phyloP scores from a whole-genome alignment of 108 stramenopile genomes.

The Asterionellopsis glacialis region DNA sequence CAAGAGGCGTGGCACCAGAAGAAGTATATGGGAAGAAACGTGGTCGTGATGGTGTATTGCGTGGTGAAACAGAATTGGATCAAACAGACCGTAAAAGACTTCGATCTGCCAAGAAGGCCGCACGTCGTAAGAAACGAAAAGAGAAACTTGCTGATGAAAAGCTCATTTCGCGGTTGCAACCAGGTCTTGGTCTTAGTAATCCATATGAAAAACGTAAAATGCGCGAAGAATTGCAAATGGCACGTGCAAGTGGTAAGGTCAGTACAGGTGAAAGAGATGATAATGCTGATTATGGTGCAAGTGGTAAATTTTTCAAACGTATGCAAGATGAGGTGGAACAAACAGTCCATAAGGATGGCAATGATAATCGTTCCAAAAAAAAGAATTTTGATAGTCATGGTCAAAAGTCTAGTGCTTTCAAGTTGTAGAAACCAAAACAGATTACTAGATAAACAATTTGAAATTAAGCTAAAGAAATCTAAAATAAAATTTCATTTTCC shows the following conservation, averaged over 20 bases:
- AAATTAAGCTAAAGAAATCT: too few relatives aligned
- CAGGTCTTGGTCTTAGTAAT: constrained; percentile 91
- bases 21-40: constrained; percentile 88
- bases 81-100: constrained; percentile 86
- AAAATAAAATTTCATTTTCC: too few relatives aligned
- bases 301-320: constrained; percentile 85
- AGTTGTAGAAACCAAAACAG: constrained; percentile 14
- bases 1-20: constrained; percentile 90
- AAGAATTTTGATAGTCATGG: constrained; percentile 13
- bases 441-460: too few relatives aligned
- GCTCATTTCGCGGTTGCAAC: constrained; percentile 83
- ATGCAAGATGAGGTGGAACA: constrained; percentile 82
- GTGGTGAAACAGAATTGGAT: constrained; percentile 85
- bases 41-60: constrained; percentile 83
- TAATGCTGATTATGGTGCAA: constrained; percentile 78
- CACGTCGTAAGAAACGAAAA: constrained; percentile 84
- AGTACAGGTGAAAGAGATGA: constrained; percentile 58
- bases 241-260: constrained; percentile 81
- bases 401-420: constrained; percentile 34
- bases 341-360: constrained; percentile 35
- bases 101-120: constrained; percentile 86
- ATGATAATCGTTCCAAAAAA: background rate
- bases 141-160: constrained; percentile 85
- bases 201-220: constrained; percentile 91
- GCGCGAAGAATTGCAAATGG: constrained; percentile 79